Percentiles rank a stretch among this genome's conserved stretches.
Evolutionary conservation across 2,329 filamentous ascomycete species (phyloP).

Genomic region (Fusarium sublunatum): DNA sequence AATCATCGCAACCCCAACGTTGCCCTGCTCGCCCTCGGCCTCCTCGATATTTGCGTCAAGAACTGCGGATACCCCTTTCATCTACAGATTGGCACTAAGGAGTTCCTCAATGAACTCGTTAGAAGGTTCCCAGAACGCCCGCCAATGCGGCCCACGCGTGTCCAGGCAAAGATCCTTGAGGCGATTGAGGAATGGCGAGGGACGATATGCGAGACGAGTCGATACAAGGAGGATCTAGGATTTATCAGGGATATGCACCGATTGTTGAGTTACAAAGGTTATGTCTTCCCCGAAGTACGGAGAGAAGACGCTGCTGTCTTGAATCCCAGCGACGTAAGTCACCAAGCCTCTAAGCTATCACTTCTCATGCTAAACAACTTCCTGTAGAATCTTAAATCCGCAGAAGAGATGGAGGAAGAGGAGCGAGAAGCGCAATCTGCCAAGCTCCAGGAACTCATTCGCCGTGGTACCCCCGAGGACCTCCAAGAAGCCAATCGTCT

Average conservation of each 20-base stretch:
- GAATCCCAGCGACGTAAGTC: slow-evolving; percentile 92
- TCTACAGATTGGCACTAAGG: slow-evolving; percentile 97
- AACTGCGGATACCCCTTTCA: slow-evolving; percentile 99
- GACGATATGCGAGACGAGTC: slow-evolving; percentile 97
- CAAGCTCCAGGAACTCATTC: slow-evolving; percentile 97
- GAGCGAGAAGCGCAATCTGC: slow-evolving; percentile 94
- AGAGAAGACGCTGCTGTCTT: slow-evolving; percentile 95
- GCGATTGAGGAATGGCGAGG: slow-evolving; percentile 98
- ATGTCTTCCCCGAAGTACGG: slow-evolving; percentile 91
- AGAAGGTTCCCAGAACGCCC: slow-evolving; percentile 94
- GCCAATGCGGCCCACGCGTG: slow-evolving; percentile 83
- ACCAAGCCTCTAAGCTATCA: background rate
- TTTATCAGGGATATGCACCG: slow-evolving; percentile 99
- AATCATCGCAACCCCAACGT: slow-evolving; percentile 98
- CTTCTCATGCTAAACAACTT: slow-evolving; percentile 55
- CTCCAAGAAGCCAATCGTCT: slow-evolving; percentile 95
- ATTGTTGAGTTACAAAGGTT: slow-evolving; percentile 94
- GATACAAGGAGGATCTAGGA: slow-evolving; percentile 96
- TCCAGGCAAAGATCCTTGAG: slow-evolving; percentile 93
- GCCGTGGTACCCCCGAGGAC: slow-evolving; percentile 89
- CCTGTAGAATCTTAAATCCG: slow-evolving; percentile 86
- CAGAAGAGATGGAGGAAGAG: slow-evolving; percentile 98
- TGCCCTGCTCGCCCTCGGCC: slow-evolving; percentile 85
- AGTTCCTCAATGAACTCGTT: slow-evolving; percentile 98
- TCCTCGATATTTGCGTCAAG: slow-evolving; percentile 99